Evolutionary conservation across 1,284 basidiomycete genomes (phyloP).

Genomic region (Malassezia globosa): DNA sequence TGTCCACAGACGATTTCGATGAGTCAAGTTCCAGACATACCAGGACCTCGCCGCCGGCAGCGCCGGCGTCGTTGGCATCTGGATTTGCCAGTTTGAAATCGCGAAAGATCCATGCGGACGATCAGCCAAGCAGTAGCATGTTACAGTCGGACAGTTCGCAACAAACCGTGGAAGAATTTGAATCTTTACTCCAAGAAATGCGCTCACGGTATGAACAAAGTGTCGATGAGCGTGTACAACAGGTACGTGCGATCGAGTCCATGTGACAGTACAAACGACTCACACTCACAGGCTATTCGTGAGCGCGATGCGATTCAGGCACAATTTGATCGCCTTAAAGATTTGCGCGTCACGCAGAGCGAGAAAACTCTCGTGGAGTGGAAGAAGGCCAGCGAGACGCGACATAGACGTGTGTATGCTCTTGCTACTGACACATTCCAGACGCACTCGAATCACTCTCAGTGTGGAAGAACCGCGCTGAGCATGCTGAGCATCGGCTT

Average conservation of each 20-base stretch:
- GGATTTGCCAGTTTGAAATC: neutral
- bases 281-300: slow-evolving; percentile 1
- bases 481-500: slow-evolving; percentile 16
- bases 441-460: slow-evolving; percentile 10
- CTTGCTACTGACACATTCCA: neutral
- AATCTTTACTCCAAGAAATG: slow-evolving; percentile 7
- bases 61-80: neutral
- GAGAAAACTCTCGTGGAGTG: slow-evolving; percentile 32
- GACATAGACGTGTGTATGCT: slow-evolving; percentile 19
- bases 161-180: slow-evolving; percentile 8
- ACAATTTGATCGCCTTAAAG: slow-evolving; percentile 39
- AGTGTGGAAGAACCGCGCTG: slow-evolving; percentile 16
- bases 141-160: neutral
- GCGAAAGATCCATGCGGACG: neutral
- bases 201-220: slow-evolving; percentile 13
- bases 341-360: slow-evolving; percentile 26
- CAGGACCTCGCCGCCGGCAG: neutral
- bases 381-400: slow-evolving; percentile 29
- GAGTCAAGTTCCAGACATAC: too few species aligned
- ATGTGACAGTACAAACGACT: too few species aligned
- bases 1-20: too few species aligned
- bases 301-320: slow-evolving; percentile 37
- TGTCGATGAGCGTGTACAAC: slow-evolving; percentile 11
- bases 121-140: neutral
- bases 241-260: neutral